A percentile compares a stretch with the other conserved stretches of the same genome.
phyloP scores from a whole-genome alignment of 2,329 filamentous ascomycete species.

The Aspergillus sergii region DNA sequence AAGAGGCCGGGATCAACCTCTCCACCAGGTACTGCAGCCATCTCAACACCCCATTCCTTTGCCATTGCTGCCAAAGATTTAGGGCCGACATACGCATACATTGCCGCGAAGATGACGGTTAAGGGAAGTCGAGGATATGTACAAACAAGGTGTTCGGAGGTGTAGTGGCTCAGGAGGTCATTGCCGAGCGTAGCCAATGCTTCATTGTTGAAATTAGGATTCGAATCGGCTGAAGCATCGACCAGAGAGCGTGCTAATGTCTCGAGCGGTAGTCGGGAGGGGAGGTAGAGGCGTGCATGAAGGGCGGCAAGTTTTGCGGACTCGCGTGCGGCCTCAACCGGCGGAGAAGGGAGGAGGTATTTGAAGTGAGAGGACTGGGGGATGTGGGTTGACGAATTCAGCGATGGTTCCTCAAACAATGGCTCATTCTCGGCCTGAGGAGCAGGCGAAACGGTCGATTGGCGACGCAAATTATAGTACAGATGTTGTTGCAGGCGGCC shows the following conservation, averaged over 20 bases:
- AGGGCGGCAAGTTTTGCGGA: slow-evolving; percentile 92
- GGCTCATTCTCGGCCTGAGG: slow-evolving; percentile 31
- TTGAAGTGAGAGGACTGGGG: slow-evolving; percentile 34
- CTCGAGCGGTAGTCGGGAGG: slow-evolving; percentile 78
- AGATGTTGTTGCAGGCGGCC: slow-evolving; percentile 40
- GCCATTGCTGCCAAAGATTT: slow-evolving; percentile 73
- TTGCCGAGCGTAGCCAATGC: slow-evolving; percentile 79
- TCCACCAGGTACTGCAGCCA: slow-evolving; percentile 79
- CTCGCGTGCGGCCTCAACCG: slow-evolving; percentile 63
- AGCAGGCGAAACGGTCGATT: slow-evolving; percentile 44
- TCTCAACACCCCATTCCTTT: slow-evolving; percentile 87
- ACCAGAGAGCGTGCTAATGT: slow-evolving; percentile 85
- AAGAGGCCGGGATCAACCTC: slow-evolving; percentile 92
- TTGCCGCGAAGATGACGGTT: slow-evolving; percentile 80
- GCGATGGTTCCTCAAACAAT: slow-evolving; percentile 28
- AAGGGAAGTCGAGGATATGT: slow-evolving; percentile 90
- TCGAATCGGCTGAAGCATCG: slow-evolving; percentile 78
- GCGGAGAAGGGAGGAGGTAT: slow-evolving; percentile 69
- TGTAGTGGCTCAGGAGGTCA: slow-evolving; percentile 84
- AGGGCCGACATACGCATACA: slow-evolving; percentile 80
- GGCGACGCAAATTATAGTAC: slow-evolving; percentile 40
- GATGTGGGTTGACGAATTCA: slow-evolving; percentile 24
- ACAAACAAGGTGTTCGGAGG: slow-evolving; percentile 83
- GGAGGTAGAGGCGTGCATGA: slow-evolving; percentile 83
- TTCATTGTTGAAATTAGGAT: slow-evolving; percentile 83